Base-by-base conservation (phyloP, 164 flowering plant genomes). In the Berberis thunbergii region DNA sequence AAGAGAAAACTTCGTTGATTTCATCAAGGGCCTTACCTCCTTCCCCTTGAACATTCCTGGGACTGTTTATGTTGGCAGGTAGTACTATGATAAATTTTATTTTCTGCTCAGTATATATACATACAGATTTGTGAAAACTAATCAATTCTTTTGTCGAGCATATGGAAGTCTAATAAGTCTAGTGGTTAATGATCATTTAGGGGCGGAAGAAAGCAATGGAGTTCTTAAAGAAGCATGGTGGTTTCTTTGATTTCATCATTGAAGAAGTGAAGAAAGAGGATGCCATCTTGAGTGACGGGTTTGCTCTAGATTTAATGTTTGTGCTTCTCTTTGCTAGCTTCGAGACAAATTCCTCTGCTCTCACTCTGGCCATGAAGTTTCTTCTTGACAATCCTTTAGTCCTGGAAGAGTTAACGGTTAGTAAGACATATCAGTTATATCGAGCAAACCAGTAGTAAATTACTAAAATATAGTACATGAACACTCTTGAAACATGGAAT, bases 141-240 rank as follows among this genome's bases (percentile, higher is more conserved):
- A 55, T 43, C 45, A 13, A 38, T 2, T 62, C 43, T 2, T 43
- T 12, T 13, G 26, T 26, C 26, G 26, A 8, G 42, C 10, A 6
- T 7, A 6, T 48, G 7, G 13, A 6, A 56, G 61, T 12, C 45
- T 67, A 39, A 54, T 26, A 43, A 1, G 3, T 13, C 6, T 44
- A 43, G 43, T 26, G 26, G 26, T 26, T 26, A 26, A 26, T 26
- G 42, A 43, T 64, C 68, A 58, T 44, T 66, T 82, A 91, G 96
- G 98, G 96, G 54, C 80, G 97, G 63, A 86, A 82, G 71, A 88
- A 73, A 67, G 97, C 93, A 69, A 88, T 94, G 91, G 79, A 71
- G 67, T 79, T 86, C 85, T 76, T 94, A 71, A 87, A 82, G 69
- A 70, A 66, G 10, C 72, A 74, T 7, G 72, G 59, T 44, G 98